These are phyloP conservation scores for Lactarius evosmus DNA, from an alignment of 768 basidiomycete genomes.

Conservation along the genomic window DNA sequence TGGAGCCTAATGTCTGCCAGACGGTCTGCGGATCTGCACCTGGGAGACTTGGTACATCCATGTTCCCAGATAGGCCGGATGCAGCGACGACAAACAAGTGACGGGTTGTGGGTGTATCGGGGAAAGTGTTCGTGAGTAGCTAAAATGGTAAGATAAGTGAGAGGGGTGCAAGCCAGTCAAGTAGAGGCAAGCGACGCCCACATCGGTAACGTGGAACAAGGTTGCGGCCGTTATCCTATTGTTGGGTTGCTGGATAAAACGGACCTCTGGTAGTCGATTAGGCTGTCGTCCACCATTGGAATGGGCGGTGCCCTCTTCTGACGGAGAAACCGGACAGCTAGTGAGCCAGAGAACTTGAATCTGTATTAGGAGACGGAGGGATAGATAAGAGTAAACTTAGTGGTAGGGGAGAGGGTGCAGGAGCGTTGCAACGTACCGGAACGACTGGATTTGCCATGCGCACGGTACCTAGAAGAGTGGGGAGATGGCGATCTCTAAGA, in stretches of 20 bases:
- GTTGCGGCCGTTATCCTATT: conserved; percentile 27
- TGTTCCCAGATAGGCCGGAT: conserved; percentile 22
- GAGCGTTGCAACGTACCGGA: conserved; percentile 21
- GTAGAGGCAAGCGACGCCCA: conserved; percentile 12
- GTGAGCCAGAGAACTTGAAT: conserved; percentile 27
- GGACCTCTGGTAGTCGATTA: conserved; percentile 26
- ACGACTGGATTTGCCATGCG: conserved; percentile 27
- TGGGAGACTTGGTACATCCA: conserved; percentile 16
- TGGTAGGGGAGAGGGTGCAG: not conserved
- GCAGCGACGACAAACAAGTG: conserved; percentile 28
- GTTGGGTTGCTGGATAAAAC: conserved; percentile 22
- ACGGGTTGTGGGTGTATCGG: conserved; percentile 24
- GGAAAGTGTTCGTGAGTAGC: conserved; percentile 17
- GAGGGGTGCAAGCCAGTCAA: not conserved
- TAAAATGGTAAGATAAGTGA: conserved; percentile 15
- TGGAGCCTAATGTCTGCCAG: conserved; percentile 21
- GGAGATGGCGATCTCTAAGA: conserved; percentile 30
- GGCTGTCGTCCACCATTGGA: conserved; percentile 23
- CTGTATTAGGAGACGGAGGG: conserved; percentile 2
- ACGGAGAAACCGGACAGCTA: conserved; percentile 19
- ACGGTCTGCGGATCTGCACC: conserved; percentile 17
- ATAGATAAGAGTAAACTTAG: not conserved
- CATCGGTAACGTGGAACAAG: conserved; percentile 24
- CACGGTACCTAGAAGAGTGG: conserved; percentile 28
- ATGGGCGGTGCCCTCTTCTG: conserved; percentile 22